Base-by-base conservation (phyloP, 2,329 filamentous ascomycete genomes). In the Trichoderma brevicompactum region DNA sequence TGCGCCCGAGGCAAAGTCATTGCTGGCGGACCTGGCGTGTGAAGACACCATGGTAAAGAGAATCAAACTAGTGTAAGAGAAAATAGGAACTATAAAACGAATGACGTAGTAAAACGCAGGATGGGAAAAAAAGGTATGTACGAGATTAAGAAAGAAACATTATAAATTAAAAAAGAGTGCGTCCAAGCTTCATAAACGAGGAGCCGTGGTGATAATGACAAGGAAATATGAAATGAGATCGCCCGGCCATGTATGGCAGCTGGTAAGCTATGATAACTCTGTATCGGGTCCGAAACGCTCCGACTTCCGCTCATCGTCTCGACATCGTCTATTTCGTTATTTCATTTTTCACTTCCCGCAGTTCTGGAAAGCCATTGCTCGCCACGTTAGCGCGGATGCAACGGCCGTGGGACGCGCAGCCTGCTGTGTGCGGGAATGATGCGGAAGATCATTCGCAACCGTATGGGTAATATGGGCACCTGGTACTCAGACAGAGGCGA, bases 11-110 rank as follows among this genome's bases (percentile, higher is more conserved):
- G 59, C 40, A 36, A 62, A 52, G 38, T 62, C 59, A 13, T 53
- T 62, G 59, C 59, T 62, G 59, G 59, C 32, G 13, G 48, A 53
- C 17, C 59, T 62, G n/a, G 59, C 59, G 23, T 62, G 59, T 23
- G 48, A 62, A 41, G 38, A 19, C 38, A 48, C 59, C 59, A 62
- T 62, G 38, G 17, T 48, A 34, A 12, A 36, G 28, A 6, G 8
- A n/a, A 13, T 34, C 17, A 13, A 38, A 38, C 36, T n/a, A 41
- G 13, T 34, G 32, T 5, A 50, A 23, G 7, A 10, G 15, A 19
- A 34, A n/a, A 12, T 15, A 2, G 19, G 38, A 40, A 34, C 1
- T 8, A 49, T 19, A n/a, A 40, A 48, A 28, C 40, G 36, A 19
- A 52, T n/a, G 9, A 5, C 5, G 7, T 15, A 2, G 15, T 23